phyloP scores from a whole-genome alignment of 192 early-diverging fungal genomes.

The Coemansia sp. region DNA sequence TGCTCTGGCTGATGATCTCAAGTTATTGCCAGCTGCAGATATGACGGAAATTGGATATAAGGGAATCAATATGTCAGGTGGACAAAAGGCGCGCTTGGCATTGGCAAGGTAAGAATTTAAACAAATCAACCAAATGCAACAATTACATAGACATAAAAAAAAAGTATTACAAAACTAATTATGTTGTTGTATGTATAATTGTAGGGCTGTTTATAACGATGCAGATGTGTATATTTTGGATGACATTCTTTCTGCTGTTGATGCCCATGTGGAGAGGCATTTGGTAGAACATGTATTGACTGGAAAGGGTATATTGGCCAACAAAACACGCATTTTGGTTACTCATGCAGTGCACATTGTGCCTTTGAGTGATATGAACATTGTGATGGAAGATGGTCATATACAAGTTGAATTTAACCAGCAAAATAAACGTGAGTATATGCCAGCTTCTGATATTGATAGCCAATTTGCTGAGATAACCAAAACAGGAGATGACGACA shows the following conservation, averaged over 20 bases:
- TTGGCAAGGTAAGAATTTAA: constrained; percentile 50
- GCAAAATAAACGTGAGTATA: no score
- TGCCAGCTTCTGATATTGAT: no score
- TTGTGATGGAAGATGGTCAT: constrained; percentile 9
- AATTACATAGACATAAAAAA: background rate
- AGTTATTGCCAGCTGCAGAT: constrained; percentile 24
- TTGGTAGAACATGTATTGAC: constrained; percentile 23
- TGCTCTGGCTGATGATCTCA: constrained; percentile 20
- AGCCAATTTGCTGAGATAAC: no score
- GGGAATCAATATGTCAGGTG: constrained; percentile 60
- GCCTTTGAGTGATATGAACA: constrained; percentile 15
- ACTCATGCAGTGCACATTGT: constrained; percentile 38
- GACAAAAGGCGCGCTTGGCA: constrained; percentile 61
- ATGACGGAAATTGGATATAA: constrained; percentile 57
- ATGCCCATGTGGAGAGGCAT: constrained; percentile 18
- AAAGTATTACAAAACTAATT: background rate
- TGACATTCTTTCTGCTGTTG: constrained; percentile 30
- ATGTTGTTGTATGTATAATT: background rate
- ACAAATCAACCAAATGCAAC: no score
- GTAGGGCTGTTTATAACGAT: constrained; percentile 58
- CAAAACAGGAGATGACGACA: background rate
- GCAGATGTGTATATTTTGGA: constrained; percentile 52
- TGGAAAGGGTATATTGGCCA: constrained; percentile 9
- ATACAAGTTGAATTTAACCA: constrained; percentile 1
- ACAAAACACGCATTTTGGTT: constrained; percentile 23